Conservation (phyloP, 371 early-diverging fungal species). For the Mortierella sp. region DNA sequence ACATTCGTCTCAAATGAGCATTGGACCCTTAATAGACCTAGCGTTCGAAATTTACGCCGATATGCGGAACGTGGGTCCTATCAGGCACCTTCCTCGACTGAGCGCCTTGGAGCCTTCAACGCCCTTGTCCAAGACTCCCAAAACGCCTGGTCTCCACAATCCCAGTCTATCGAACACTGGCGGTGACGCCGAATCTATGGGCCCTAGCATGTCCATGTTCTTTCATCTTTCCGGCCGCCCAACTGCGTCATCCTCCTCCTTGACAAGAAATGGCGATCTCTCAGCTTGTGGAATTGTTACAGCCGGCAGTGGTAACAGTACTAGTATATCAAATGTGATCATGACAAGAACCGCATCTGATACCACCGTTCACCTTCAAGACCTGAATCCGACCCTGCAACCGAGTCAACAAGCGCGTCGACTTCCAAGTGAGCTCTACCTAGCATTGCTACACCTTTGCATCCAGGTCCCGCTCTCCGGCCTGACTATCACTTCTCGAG, state of each 20-base stretch:
- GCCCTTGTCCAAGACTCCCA: not conserved
- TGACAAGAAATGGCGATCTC: not conserved
- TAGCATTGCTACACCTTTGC: slow-evolving; percentile 45
- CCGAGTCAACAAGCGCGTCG: slow-evolving; percentile 20
- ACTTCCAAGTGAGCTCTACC: slow-evolving; percentile 37
- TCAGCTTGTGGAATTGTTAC: not conserved
- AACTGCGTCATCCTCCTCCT: not conserved
- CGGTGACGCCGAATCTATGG: not conserved
- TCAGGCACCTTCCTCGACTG: slow-evolving; percentile 24
- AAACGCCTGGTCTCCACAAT: not conserved
- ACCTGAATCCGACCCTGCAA: slow-evolving; percentile 17
- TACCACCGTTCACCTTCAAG: slow-evolving; percentile 8
- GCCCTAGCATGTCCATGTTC: slow-evolving; percentile 19
- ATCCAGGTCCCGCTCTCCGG: slow-evolving; percentile 27
- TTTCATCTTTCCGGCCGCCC: slow-evolving; percentile 15
- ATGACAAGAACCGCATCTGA: not conserved
- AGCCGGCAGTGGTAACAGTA: not conserved
- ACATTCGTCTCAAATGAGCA: slow-evolving; percentile 8
- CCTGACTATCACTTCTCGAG: slow-evolving; percentile 10
- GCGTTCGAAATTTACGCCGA: slow-evolving; percentile 49
- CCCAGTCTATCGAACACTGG: too few species aligned
- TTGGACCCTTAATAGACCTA: slow-evolving; percentile 37
- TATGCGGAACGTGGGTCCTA: slow-evolving; percentile 38
- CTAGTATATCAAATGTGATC: not conserved
- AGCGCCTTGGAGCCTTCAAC: slow-evolving; percentile 9